phyloP scores from a whole-genome alignment of 805 yeast genomes.

The Ascoidea rubescens region DNA sequence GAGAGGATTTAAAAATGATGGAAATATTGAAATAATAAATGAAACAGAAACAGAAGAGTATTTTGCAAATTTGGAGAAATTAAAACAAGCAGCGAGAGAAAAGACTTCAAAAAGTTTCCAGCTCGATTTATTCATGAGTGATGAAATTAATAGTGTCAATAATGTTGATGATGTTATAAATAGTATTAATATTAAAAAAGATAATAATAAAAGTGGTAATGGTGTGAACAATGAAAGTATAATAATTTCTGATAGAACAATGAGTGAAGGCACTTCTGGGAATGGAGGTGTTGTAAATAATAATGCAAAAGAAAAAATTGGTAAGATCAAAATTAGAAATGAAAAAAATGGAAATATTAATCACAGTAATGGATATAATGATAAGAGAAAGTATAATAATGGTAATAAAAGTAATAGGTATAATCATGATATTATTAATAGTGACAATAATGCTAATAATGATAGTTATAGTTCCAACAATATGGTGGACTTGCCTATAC shows the following conservation, averaged over 20 bases:
- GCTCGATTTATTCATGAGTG: not conserved
- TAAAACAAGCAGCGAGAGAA: slow-evolving; percentile 13
- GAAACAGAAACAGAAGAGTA: slow-evolving; percentile 23
- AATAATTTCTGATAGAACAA: no score
- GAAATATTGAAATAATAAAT: slow-evolving; percentile 41
- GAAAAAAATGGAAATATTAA: no score
- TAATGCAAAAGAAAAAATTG: no score
- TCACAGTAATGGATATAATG: no score
- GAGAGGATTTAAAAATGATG: slow-evolving; percentile 27
- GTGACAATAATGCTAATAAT: no score
- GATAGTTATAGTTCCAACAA: not conserved
- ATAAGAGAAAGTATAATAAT: no score
- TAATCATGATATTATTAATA: no score
- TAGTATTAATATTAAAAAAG: slow-evolving; percentile 5
- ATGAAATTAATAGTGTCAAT: not conserved
- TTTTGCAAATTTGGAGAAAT: slow-evolving; percentile 14
- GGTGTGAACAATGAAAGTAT: no score
- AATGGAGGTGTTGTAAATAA: no score
- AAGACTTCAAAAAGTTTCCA: slow-evolving; percentile 7
- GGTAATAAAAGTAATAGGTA: no score
- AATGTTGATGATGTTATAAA: not conserved
- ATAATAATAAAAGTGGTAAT: not conserved
- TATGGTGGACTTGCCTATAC: not conserved
- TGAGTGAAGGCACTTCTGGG: no score
- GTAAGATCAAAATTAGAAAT: no score